These are phyloP conservation scores for Gracilaria domingensis DNA, from an alignment of 23 red algal species.

Conservation along the genomic window DNA sequence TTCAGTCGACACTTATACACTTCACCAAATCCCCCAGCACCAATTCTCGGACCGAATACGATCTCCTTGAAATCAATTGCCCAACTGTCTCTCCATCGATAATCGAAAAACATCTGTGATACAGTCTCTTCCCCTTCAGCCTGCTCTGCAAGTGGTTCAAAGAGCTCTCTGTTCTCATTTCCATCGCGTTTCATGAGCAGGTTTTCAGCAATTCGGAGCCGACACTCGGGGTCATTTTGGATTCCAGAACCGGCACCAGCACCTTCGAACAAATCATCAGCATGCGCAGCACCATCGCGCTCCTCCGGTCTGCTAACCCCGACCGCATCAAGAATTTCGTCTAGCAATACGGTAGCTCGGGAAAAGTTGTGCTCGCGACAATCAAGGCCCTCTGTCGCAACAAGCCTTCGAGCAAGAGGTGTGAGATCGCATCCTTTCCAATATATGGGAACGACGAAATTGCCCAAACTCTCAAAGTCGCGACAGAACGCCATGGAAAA, in stretches of 20 bases:
- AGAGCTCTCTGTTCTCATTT: conserved; percentile 64
- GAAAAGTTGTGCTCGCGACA: conserved; percentile 77
- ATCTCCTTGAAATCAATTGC: conserved; percentile 83
- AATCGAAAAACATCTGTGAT: conserved; percentile 81
- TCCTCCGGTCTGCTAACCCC: conserved; percentile 31
- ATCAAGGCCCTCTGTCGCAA: conserved; percentile 85
- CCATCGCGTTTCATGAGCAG: conserved; percentile 79
- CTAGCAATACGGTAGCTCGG: conserved; percentile 48
- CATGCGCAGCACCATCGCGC: conserved; percentile 25
- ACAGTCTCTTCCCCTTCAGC: conserved; percentile 65
- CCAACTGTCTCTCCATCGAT: conserved; percentile 80
- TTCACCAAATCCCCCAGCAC: conserved; percentile 96
- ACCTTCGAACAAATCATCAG: conserved; percentile 54
- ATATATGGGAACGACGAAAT: conserved; percentile 86
- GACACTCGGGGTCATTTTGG: conserved; percentile 38
- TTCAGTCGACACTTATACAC: conserved; percentile 87
- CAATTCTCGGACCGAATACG: conserved; percentile 92
- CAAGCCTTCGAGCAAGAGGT: conserved; percentile 75
- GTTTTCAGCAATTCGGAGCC: conserved; percentile 73
- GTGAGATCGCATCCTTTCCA: conserved; percentile 87
- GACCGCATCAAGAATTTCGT: conserved; percentile 77
- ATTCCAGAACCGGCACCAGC: conserved; percentile 50
- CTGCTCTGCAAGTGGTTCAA: conserved; percentile 51
- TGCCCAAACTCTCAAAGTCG: conserved; percentile 83
- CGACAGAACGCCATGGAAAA: conserved; percentile 90